Evolutionary conservation across 2,329 filamentous ascomycete genomes (phyloP), one percentile per base, ranked within the genome.

Genomic region (Ophiostoma sp.): DNA sequence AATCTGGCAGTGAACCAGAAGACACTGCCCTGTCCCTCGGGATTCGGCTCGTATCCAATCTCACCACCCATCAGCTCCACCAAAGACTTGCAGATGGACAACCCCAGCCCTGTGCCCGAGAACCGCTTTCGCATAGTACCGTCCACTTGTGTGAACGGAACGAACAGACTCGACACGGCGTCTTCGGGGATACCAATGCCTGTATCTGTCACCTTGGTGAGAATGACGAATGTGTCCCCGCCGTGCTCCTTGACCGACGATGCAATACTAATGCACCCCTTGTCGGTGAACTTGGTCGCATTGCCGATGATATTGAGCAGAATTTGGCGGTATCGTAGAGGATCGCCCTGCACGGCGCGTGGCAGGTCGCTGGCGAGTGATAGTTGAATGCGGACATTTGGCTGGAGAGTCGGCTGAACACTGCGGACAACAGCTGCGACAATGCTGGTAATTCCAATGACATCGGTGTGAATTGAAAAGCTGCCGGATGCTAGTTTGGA

Each of bases 61-160:
- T 94, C 91, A 79, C 94, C 94, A 72, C 94, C 92, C 94, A 98
- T 97, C 71, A 98, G 85, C 74, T 94, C 96, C 69, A 97, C 94
- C 41, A 98, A 85, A 75, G 93, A 88, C 82, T 96, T 95, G 44
- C 94, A 97, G 77, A 98, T 98, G 13, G 94, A 97, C 35, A 98
- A 82, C 74, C 94, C 94, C 15, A 98, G 86, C 75, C 94, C 94
- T 8, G 94, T 97, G 75, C 94, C 94, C 75, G 94, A 94, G 78
- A 97, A 98, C 77, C 96, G 94, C 75, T 94, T 88, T 1, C 94
- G 97, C 78, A 95, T 98, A 39, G 94, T 97, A 52, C 93, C 93
- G 78, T 98, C 95, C 23, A 94, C 94, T 81, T 98, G 94, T 79
- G 97, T 94, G 87, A 98, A 98, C 0, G 94, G 97, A 80, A 97